phyloP scores from a whole-genome alignment of 2,329 filamentous ascomycete species.

The Cryphonectria nitschkei region DNA sequence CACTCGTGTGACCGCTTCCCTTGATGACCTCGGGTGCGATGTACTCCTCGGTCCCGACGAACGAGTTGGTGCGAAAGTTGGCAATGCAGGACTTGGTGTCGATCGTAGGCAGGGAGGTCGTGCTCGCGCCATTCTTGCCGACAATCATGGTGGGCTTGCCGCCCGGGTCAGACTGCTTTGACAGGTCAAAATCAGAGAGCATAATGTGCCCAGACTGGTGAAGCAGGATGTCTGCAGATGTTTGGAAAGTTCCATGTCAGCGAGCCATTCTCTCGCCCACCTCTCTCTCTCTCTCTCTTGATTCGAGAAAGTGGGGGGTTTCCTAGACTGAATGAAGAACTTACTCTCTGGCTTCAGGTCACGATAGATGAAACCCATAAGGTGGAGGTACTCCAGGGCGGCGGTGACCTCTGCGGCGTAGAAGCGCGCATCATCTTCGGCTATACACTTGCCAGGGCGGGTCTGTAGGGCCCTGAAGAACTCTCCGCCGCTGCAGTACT shows the following conservation, averaged over 20 bases:
- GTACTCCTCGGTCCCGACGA: constrained; percentile 98
- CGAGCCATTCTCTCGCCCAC: constrained; percentile 24
- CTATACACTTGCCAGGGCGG: constrained; percentile 93
- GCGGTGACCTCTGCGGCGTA: constrained; percentile 98
- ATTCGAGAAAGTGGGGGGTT: no score
- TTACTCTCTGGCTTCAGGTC: constrained; percentile 90
- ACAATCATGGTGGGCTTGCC: constrained; percentile 98
- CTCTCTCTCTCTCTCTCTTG: neutral
- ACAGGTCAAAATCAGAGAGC: constrained; percentile 98
- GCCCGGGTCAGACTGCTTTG: constrained; percentile 94
- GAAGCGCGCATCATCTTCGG: constrained; percentile 94
- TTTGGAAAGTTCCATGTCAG: constrained; percentile 39
- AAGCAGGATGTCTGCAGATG: constrained; percentile 72
- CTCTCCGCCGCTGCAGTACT: constrained; percentile 98
- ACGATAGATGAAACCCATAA: constrained; percentile 99
- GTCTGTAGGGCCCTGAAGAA: constrained; percentile 98
- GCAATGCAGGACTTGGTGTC: constrained; percentile 98
- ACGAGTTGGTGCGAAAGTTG: constrained; percentile 97
- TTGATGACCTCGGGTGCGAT: constrained; percentile 99
- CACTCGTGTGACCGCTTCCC: constrained; percentile 95
- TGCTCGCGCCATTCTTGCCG: constrained; percentile 83
- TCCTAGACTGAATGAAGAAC: neutral
- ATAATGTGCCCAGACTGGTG: constrained; percentile 99
- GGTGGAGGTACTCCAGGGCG: constrained; percentile 91
- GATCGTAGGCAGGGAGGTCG: constrained; percentile 89